Conservation (phyloP, 805 yeast species). For the Priceomyces haplophilus region DNA sequence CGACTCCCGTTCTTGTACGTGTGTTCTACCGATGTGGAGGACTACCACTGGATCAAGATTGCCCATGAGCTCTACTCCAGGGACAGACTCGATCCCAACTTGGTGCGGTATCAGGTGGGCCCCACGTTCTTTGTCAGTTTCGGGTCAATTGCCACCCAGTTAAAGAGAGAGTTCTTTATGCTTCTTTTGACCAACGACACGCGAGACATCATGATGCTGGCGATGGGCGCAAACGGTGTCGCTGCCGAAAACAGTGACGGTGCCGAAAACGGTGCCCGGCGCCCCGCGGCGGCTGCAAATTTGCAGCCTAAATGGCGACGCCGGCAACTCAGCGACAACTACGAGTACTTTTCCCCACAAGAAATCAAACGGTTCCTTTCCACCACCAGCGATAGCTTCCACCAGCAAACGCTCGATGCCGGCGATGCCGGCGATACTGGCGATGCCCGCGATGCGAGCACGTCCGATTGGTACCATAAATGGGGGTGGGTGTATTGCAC, state of each 20-base stretch:
- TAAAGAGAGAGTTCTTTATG: conserved; percentile 13
- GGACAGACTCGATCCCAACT: conserved; percentile 10
- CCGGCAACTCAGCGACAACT: conserved; percentile 2
- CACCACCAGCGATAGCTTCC: conserved; percentile 5
- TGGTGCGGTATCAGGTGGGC: conserved; percentile 13
- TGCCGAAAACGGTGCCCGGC: no score
- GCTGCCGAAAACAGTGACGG: no score
- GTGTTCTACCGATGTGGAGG: conserved; percentile 11
- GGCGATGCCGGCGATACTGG: no score
- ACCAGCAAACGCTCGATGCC: neutral
- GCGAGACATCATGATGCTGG: neutral
- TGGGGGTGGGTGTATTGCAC: conserved; percentile 16
- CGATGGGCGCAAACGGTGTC: no score
- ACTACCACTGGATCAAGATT: conserved; percentile 14
- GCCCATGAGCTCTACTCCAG: conserved; percentile 12
- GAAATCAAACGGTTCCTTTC: conserved; percentile 11
- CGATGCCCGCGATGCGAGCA: no score
- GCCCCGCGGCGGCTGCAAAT: no score
- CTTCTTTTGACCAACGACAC: conserved; percentile 8
- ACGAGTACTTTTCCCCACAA: conserved; percentile 10
- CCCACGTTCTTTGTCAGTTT: conserved; percentile 14
- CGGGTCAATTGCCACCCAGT: conserved; percentile 15
- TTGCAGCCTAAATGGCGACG: conserved; percentile 1
- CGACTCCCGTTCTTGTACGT: conserved; percentile 14
- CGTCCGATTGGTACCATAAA: conserved; percentile 15